A percentile compares a stretch with the other conserved stretches of the same genome.
These are phyloP conservation scores for Diaporthe capsici DNA, from an alignment of 2,329 filamentous ascomycete species.

Conservation along the genomic window DNA sequence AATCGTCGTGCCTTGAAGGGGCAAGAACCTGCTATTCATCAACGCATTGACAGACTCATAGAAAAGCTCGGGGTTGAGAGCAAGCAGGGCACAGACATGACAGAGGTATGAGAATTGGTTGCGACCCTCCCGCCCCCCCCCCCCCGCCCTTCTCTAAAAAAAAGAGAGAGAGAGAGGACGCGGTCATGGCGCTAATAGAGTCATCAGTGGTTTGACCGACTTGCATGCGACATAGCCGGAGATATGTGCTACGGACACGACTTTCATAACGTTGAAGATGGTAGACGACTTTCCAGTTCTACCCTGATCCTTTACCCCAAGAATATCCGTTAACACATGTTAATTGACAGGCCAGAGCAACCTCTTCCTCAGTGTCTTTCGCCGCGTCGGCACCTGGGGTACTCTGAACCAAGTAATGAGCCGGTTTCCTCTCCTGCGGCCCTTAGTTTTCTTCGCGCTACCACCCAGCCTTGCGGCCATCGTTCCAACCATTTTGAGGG, in stretches of 20 bases:
- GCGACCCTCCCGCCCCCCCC: too few relatives aligned
- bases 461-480: background rate
- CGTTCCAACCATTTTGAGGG: background rate
- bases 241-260: conserved; percentile 11
- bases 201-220: conserved; percentile 6
- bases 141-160: too few relatives aligned
- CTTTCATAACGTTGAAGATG: background rate
- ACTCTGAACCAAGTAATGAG: conserved; percentile 1
- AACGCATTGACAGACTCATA: background rate
- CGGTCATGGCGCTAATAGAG: background rate
- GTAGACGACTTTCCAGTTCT: background rate
- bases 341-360: background rate
- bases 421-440: background rate
- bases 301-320: background rate
- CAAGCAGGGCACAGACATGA: background rate
- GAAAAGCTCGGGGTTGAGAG: background rate
- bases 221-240: conserved; percentile 8
- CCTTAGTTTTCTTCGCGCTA: background rate
- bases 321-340: background rate
- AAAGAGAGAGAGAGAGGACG: background rate
- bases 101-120: background rate
- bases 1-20: conserved; percentile 1
- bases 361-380: background rate
- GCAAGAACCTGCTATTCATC: background rate
- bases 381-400: background rate